Evolutionary conservation across 768 basidiomycete species (phyloP), one percentile per base, ranked within the genome.

Genomic region (Galerina sulciceps): DNA sequence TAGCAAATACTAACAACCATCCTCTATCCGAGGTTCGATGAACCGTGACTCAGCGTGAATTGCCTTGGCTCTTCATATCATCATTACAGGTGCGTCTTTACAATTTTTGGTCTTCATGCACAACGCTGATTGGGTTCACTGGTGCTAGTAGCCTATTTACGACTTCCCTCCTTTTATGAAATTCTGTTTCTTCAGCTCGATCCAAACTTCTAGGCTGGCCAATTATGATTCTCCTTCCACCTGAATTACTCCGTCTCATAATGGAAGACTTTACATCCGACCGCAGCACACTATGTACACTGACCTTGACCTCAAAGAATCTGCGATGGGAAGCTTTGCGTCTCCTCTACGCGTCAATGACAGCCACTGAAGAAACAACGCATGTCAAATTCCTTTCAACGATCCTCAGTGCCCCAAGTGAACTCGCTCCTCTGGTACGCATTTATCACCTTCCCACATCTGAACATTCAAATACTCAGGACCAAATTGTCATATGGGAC

Each of bases 321-420:
- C 36, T 59, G 10, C 15, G 42, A 20, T 35, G 26, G n/a, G 58
- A 59, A 48, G 58, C 45, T 3, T 36, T 6, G 40, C 51, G 45
- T 36, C 8, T 53, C 9, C 44, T 59, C 5, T 59, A 59, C 37
- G 20, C 44, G 37, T 41, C 43, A 2, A 53, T 59, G 45, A 53
- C 51, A 5, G 1, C 41, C 6, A 22, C 37, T 1, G 17, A 41
- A 9, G 57, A 45, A 34, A 40, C 15, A 10, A 0, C 5, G 4
- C 36, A 47, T 15, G 22, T 38, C 41, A 59, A 47, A 41, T 59
- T 59, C 35, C 52, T 59, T 6, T n/a, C 45, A n/a, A 53, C 26
- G 10, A 34, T 45, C 5, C 51, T 3, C 15, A 10, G 15, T 1
- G 31, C 40, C 10, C 51, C 51, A 1, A 2, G 5, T 31, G n/a